Evolutionary conservation across 1,284 basidiomycete genomes (phyloP).

Genomic region (Tetrapyrgos nigripes): DNA sequence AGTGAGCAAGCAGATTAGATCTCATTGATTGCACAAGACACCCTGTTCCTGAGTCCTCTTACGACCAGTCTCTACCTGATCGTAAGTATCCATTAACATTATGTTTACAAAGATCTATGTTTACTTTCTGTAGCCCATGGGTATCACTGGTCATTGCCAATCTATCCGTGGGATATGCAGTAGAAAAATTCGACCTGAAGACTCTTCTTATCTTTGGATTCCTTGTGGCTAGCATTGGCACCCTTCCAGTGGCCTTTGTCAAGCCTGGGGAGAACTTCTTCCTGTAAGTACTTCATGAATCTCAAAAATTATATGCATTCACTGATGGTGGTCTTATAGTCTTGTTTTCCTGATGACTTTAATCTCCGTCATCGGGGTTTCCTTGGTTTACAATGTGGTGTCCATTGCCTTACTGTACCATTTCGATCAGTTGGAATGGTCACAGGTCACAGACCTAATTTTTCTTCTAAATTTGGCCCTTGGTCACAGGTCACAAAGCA

Average conservation of each 20-base stretch:
- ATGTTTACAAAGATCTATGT: background rate
- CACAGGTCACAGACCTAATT: too few species aligned
- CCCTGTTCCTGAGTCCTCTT: slow-evolving; percentile 13
- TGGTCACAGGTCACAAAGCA: too few species aligned
- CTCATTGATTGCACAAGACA: slow-evolving; percentile 16
- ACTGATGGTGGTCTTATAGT: too few species aligned
- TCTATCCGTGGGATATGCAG: slow-evolving; percentile 6
- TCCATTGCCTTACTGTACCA: slow-evolving; percentile 17
- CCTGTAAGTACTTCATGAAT: too few species aligned
- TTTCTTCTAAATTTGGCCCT: too few species aligned
- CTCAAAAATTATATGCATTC: too few species aligned
- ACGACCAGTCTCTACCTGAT: slow-evolving; percentile 18
- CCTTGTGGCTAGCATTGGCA: slow-evolving; percentile 8
- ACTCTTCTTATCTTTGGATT: slow-evolving; percentile 10
- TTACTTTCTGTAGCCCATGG: slow-evolving; percentile 9
- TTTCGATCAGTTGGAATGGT: too few species aligned
- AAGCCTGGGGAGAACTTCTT: slow-evolving; percentile 13
- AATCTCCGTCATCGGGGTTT: slow-evolving; percentile 10
- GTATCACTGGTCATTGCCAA: slow-evolving; percentile 9
- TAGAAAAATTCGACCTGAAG: slow-evolving; percentile 12
- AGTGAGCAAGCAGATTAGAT: too few species aligned
- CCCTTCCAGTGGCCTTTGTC: slow-evolving; percentile 14
- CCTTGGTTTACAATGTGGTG: slow-evolving; percentile 15
- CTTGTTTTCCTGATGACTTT: too few species aligned
- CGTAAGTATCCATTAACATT: slow-evolving; percentile 1